Conservation (phyloP, 2,329 filamentous ascomycete species). For the Exophiala lecanii-corni region DNA sequence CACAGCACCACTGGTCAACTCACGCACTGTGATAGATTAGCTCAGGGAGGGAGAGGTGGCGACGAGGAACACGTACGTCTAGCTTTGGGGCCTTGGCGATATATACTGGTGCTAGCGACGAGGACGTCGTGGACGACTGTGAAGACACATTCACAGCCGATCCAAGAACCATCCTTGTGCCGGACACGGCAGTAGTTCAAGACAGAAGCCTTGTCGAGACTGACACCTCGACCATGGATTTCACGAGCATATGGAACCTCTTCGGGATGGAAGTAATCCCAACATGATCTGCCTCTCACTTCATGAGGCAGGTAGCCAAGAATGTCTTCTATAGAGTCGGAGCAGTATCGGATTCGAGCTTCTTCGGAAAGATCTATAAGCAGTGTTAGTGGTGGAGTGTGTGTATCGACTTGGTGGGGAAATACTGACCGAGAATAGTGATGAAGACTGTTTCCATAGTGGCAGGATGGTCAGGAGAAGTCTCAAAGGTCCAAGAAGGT, state of each 20-base stretch:
- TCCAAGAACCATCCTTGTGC: slow-evolving; percentile 64
- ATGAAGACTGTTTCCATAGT: slow-evolving; percentile 82
- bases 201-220: slow-evolving; percentile 78
- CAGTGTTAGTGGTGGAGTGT: slow-evolving; percentile 17
- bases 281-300: slow-evolving; percentile 70
- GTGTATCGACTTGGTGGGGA: slow-evolving; percentile 10
- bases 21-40: slow-evolving; percentile 56
- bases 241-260: slow-evolving; percentile 71
- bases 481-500: slow-evolving; percentile 14
- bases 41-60: slow-evolving; percentile 4
- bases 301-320: slow-evolving; percentile 74
- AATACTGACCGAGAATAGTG: slow-evolving; percentile 73
- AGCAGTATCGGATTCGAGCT: slow-evolving; percentile 76
- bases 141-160: slow-evolving; percentile 83
- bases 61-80: slow-evolving; percentile 57
- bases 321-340: slow-evolving; percentile 77
- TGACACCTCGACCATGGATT: slow-evolving; percentile 67
- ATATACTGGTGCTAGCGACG: slow-evolving; percentile 78
- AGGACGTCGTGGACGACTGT: slow-evolving; percentile 84
- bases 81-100: slow-evolving; percentile 63
- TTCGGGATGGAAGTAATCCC: slow-evolving; percentile 81
- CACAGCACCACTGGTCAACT: slow-evolving; percentile 71
- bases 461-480: slow-evolving; percentile 5
- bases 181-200: slow-evolving; percentile 72
- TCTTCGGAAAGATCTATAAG: slow-evolving; percentile 65